phyloP scores from a whole-genome alignment of 1,284 basidiomycete species.

The Ganoderma multipileum region DNA sequence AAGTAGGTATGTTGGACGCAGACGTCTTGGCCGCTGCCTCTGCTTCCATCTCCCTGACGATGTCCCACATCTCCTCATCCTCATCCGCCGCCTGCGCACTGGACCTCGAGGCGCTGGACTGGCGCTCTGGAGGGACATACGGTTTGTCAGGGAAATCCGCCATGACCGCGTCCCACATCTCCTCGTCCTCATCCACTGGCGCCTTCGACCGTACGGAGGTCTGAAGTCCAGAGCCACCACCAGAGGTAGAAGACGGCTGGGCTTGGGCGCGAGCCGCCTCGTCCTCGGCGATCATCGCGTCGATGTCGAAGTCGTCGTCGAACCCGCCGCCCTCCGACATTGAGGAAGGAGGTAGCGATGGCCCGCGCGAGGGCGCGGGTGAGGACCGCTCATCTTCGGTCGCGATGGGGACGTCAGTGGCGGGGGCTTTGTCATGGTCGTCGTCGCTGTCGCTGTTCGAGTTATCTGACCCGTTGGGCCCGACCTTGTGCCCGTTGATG shows the following conservation, averaged over 20 bases:
- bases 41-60: slow-evolving; percentile 64
- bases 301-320: slow-evolving; percentile 63
- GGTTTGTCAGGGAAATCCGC: slow-evolving; percentile 29
- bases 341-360: slow-evolving; percentile 54
- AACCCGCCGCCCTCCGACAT: slow-evolving; percentile 41
- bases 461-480: slow-evolving; percentile 43
- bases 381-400: slow-evolving; percentile 40
- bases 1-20: slow-evolving; percentile 2
- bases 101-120: not conserved
- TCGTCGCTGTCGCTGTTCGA: slow-evolving; percentile 38
- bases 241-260: slow-evolving; percentile 3
- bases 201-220: slow-evolving; percentile 4
- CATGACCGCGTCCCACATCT: slow-evolving; percentile 59
- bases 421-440: slow-evolving; percentile 19
- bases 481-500: slow-evolving; percentile 42
- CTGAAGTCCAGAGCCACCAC: slow-evolving; percentile 9
- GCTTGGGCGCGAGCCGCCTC: slow-evolving; percentile 37
- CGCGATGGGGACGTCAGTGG: slow-evolving; percentile 31
- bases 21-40: slow-evolving; percentile 14
- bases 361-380: slow-evolving; percentile 41
- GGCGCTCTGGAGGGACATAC: slow-evolving; percentile 20
- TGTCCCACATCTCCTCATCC: slow-evolving; percentile 75
- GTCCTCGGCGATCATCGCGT: slow-evolving; percentile 57
- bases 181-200: slow-evolving; percentile 55
- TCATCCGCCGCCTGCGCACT: slow-evolving; percentile 40